A percentile compares a stretch with the other conserved stretches of the same genome.
phyloP scores from a whole-genome alignment of 2,329 filamentous ascomycete species.

The Aspergillus neoniger region DNA sequence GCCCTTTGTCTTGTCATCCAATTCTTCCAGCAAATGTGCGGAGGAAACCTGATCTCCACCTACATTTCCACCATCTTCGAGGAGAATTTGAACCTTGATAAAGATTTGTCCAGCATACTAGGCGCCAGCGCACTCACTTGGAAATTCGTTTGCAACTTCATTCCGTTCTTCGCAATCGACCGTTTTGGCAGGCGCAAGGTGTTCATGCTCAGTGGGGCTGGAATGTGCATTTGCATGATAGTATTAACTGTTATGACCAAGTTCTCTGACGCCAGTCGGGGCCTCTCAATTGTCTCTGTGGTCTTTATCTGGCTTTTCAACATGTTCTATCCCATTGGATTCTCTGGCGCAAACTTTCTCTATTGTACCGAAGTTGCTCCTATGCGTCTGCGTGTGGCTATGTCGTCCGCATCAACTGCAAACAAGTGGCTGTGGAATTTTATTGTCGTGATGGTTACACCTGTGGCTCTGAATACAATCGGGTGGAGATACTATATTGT shows the following conservation, averaged over 20 bases:
- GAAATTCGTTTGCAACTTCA: conserved; percentile 57
- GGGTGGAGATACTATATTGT: conserved; percentile 56
- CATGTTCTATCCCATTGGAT: conserved; percentile 64
- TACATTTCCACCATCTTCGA: conserved; percentile 21
- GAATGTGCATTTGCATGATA: conserved; percentile 59
- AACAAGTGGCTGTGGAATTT: conserved; percentile 64
- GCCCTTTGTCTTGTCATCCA: conserved; percentile 20
- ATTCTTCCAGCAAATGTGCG: conserved; percentile 24
- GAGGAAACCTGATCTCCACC: conserved; percentile 20
- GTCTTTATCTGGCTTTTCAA: conserved; percentile 62
- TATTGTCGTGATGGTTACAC: conserved; percentile 65
- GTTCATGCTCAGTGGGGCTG: conserved; percentile 55
- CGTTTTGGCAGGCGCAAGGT: conserved; percentile 53
- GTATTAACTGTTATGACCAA: conserved; percentile 48
- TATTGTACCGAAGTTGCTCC: conserved; percentile 50
- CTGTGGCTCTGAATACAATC: conserved; percentile 58
- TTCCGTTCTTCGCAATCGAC: conserved; percentile 55
- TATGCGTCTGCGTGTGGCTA: conserved; percentile 56
- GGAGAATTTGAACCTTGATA: conserved; percentile 16
- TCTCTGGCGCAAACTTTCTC: conserved; percentile 61
- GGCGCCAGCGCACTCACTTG: conserved; percentile 56
- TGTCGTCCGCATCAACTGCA: conserved; percentile 62
- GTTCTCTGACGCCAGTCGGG: conserved; percentile 26
- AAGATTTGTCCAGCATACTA: conserved; percentile 35
- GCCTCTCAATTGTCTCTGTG: conserved; percentile 19